Base-by-base conservation (phyloP, 2,329 filamentous ascomycete genomes). In the Ambrosiella beaveri region DNA sequence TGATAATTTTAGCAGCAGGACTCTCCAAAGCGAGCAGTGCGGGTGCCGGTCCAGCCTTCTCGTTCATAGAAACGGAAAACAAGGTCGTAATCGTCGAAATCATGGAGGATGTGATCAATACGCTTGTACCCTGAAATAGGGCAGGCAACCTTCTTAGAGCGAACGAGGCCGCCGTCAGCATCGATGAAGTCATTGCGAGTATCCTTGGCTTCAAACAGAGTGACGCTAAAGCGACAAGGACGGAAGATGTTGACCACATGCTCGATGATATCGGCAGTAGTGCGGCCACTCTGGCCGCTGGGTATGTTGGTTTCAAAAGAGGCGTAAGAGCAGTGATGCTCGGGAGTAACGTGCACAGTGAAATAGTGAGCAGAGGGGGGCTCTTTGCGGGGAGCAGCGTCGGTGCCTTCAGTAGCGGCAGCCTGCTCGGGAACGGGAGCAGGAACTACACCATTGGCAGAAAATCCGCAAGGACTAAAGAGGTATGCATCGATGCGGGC, bases 281-380 rank as follows among this genome's bases (percentile, higher is more conserved):
- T 86, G 62, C 90, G 85, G 13, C 90, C 90, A 59, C 81, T 88
- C 72, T 95, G 88, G 4, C 82, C 84, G 35, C 88, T 86, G 1
- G 93, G 93, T 3, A 98, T 91, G 65, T 97, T 98, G 64, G 93
- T 97, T 75, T 98, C 93, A 68, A 98, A 98, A 1, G 89, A 96
- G 40, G 93, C 93, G 69, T 95, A 98, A 4, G 90, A 96, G 75
- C 91, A 98, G 66, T 95, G 83, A 12, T 91, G 88, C 75, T 98
- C 93, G 0, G 93, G 93, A 0, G 93, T 98, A 63, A 98, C 93
- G 68, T 98, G 93, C 27, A 98, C 93, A 0, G 91, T 98, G 72
- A 96, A 98, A 74, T 98, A 98, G 72, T 97, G 89, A 45, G 81
- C 85, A 3, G 78, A 73, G 56, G 75, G 75, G 61, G 59, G 15